These are phyloP conservation scores for Kalmusia sp. DNA, from an alignment of 2,329 filamentous ascomycete species.

Conservation along the genomic window DNA sequence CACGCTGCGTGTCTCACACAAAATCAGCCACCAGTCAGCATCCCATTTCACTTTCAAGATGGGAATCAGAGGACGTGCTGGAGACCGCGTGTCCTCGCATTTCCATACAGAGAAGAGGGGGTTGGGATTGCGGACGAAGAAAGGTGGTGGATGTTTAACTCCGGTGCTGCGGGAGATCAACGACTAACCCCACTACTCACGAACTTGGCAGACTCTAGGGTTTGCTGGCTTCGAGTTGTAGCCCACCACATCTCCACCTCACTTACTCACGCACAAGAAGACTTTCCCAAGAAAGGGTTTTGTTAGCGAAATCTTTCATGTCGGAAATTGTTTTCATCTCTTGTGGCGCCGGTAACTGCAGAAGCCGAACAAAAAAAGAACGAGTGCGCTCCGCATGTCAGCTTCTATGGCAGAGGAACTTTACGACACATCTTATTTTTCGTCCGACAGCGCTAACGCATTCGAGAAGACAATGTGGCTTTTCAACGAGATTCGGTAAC, in stretches of 20 bases:
- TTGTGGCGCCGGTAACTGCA: neutral
- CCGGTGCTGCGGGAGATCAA: neutral
- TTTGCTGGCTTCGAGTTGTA: neutral
- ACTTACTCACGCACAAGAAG: neutral
- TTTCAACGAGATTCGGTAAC: neutral
- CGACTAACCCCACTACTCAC: neutral
- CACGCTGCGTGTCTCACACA: slow-evolving; percentile 29
- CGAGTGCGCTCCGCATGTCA: neutral
- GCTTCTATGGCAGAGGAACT: neutral
- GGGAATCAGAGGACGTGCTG: no score
- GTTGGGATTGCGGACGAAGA: neutral
- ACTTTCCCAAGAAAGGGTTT: neutral
- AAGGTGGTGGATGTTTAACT: neutral
- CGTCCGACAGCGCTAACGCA: neutral
- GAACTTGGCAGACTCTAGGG: no score
- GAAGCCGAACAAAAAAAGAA: slow-evolving; percentile 3
- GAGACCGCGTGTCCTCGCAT: no score
- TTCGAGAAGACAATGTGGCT: neutral
- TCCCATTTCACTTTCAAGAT: no score
- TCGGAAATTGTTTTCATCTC: neutral
- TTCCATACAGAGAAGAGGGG: no score
- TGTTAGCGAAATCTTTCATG: neutral
- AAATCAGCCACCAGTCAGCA: no score
- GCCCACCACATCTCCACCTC: neutral
- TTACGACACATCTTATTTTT: neutral